Evolutionary conservation across 2,329 filamentous ascomycete species (phyloP), one percentile per base, ranked within the genome.

Genomic region (Sporothrix pallida): DNA sequence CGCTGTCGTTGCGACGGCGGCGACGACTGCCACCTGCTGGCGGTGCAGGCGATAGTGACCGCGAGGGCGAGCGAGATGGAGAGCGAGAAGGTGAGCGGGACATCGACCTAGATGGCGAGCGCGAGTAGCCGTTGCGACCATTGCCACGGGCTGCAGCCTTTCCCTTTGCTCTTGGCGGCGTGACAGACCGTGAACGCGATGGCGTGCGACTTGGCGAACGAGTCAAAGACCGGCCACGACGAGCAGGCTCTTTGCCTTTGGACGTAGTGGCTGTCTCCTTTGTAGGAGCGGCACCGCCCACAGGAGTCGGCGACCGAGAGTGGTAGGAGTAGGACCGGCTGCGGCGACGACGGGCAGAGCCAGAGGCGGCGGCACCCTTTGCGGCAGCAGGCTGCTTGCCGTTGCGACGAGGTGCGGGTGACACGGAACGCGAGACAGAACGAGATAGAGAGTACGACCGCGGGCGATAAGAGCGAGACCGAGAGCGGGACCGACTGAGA

Each of bases 381-480:
- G 56, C 10, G 56, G 12, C 17, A 20, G 67, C 50, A 44, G 67
- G 67, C 31, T 70, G 50, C n/a, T 56, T 70, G 17, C 50, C 67
- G n/a, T 70, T 70, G 50, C 67, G 48, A 26, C 50, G 65, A 10
- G 65, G 46, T 1, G 65, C 46, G 15, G 65, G 65, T 20, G 69
- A 58, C 31, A 71, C 69, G 17, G 68, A 71, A 5, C 71, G 71
- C n/a, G 70, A 63, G 67, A 68, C 12, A 9, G 46, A 42, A 20
- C 42, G 62, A 20, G 62, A 67, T 8, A 12, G 42, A 12, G 62
- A 26, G 62, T 52, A 54, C 13, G 72, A 73, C 2, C 42, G 60
- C 8, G 65, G 52, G 15, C 44, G 82, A 17, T 76, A 67, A 12
- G 80, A 80, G 17, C 6, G 31, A 20, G 37, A 46, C 48, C 48